A percentile compares a stretch with the other conserved stretches of the same genome.
Conservation (phyloP, 1,284 basidiomycete genomes). For the Trichosporon asahii region DNA sequence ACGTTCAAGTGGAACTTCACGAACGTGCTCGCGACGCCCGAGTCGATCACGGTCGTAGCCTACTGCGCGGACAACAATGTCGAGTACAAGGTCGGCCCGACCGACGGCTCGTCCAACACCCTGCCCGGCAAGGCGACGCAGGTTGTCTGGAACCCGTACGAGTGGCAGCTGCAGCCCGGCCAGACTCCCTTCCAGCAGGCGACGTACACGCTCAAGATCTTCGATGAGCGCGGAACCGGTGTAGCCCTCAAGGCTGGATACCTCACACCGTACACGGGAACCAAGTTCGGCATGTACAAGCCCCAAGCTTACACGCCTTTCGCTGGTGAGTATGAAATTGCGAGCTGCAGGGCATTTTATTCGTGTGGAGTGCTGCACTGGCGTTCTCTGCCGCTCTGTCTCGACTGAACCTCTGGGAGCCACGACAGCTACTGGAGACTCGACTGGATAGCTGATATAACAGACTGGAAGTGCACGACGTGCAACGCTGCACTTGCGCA, state of each 20-base stretch:
- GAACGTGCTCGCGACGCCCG: slow-evolving; percentile 55
- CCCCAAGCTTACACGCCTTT: slow-evolving; percentile 73
- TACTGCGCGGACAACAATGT: slow-evolving; percentile 73
- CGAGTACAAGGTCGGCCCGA: slow-evolving; percentile 81
- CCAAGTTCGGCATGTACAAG: slow-evolving; percentile 80
- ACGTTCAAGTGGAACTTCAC: slow-evolving; percentile 94
- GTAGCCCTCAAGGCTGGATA: slow-evolving; percentile 62
- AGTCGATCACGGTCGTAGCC: slow-evolving; percentile 72
- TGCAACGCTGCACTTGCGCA: slow-evolving; percentile 59
- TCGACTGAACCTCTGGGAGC: too few relatives aligned
- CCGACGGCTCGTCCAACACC: slow-evolving; percentile 58
- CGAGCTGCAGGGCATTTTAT: neutral
- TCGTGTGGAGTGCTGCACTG: too few relatives aligned
- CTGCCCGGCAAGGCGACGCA: slow-evolving; percentile 65
- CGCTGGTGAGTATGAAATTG: slow-evolving; percentile 58
- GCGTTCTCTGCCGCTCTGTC: slow-evolving; percentile 2
- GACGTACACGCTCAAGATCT: slow-evolving; percentile 73
- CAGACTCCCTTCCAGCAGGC: slow-evolving; percentile 67
- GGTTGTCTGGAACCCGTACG: slow-evolving; percentile 76
- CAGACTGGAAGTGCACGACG: slow-evolving; percentile 65
- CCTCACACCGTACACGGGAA: slow-evolving; percentile 65
- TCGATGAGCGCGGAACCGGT: slow-evolving; percentile 69
- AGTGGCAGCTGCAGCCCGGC: slow-evolving; percentile 62
- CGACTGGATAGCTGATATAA: slow-evolving; percentile 5
- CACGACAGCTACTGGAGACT: too few relatives aligned